Base-by-base conservation (phyloP, 495 filamentous ascomycete species). In the Xylona heveae region DNA sequence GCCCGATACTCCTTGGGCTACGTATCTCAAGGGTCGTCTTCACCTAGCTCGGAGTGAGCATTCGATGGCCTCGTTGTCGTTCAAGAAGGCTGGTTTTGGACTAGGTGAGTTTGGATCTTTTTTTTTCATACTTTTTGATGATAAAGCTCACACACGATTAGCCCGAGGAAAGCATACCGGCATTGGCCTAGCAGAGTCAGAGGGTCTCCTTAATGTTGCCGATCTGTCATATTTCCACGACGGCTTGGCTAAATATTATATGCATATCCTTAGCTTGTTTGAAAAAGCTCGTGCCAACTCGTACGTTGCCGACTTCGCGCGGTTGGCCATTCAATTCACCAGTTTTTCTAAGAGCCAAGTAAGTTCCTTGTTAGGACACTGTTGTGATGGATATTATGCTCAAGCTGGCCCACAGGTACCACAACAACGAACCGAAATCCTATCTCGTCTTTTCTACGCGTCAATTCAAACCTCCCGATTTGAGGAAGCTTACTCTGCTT, bases 11-110 rank as follows among this genome's bases (percentile, higher is more conserved):
- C 46, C 59, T 19, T 95, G 88, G 68, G 68, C 78, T 4, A 74
- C 66, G 1, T 99, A 99, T 49, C 59, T 93, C 9, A 79, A 80
- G 48, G 85, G 78, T 8, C 75, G 90, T 21, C 59, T 88, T 27
- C 64, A 72, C 45, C 59, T 94, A 12, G 66, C 71, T 9, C 68
- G 68, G 43, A 68, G 68, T 14, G 75, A 88, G 42, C 67, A 66
- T 42, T 64, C 67, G 23, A 62, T 64, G 34, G 88, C 90, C 28
- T 64, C 79, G 12, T 53, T 66, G 13, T 68, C 72, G 40, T 94
- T 99, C 52, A 70, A 69, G 32, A 83, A 75, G 41, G 78, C 81
- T 35, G 75, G 81, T 3, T 77, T 75, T 45, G 74, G 74, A 24
- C 64, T 95, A 38, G 70, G 81, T 80, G 67, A 53, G 71, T 68